Evolutionary conservation across 2,329 filamentous ascomycete genomes (phyloP).

Genomic region (Diaporthe citriasiana): DNA sequence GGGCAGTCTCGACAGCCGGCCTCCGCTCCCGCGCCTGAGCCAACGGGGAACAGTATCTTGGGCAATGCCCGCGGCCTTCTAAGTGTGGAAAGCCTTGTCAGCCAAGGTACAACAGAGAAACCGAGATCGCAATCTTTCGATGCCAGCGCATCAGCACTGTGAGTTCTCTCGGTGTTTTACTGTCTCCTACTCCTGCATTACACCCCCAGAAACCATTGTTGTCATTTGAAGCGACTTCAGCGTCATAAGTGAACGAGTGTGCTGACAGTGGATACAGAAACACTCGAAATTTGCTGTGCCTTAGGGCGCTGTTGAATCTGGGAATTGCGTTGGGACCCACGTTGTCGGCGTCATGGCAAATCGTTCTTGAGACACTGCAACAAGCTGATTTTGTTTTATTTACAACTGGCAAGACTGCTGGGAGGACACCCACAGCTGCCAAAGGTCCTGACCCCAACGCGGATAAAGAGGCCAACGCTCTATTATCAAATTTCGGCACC

Average conservation of each 20-base stretch:
- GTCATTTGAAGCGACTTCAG: background rate
- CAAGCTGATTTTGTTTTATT: constrained; percentile 92
- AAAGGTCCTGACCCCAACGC: constrained; percentile 62
- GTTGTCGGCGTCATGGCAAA: constrained; percentile 86
- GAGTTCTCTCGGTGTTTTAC: background rate
- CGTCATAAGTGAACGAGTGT: background rate
- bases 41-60: constrained; percentile 69
- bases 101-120: constrained; percentile 69
- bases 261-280: constrained; percentile 59
- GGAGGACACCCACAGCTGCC: constrained; percentile 63
- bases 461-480: constrained; percentile 64
- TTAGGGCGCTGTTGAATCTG: constrained; percentile 92
- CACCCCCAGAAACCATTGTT: background rate
- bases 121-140: constrained; percentile 73
- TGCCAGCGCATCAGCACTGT: constrained; percentile 65
- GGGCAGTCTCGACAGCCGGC: constrained; percentile 59
- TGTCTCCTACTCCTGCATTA: background rate
- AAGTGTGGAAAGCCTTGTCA: constrained; percentile 79
- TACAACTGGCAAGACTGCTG: constrained; percentile 69
- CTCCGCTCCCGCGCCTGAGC: constrained; percentile 63
- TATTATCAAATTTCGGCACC: constrained; percentile 77
- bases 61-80: constrained; percentile 80
- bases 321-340: constrained; percentile 95
- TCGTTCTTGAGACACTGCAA: constrained; percentile 91
- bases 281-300: constrained; percentile 89